phyloP scores from a whole-genome alignment of 768 basidiomycete genomes.

The Podaxis sp. region DNA sequence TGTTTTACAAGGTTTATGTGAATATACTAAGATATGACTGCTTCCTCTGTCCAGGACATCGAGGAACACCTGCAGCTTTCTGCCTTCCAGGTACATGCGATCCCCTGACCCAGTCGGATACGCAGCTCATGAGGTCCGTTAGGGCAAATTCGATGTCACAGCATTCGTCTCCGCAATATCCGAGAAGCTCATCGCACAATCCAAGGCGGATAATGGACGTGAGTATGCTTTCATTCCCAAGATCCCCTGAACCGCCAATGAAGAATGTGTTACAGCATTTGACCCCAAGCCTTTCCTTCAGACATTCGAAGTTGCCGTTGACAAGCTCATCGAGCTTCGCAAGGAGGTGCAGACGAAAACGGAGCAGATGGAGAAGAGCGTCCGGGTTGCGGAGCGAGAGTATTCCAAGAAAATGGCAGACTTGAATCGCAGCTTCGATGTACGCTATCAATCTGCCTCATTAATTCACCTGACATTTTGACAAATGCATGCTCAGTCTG shows the following conservation, averaged over 20 bases:
- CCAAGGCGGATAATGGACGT: constrained; percentile 83
- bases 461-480: not conserved
- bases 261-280: constrained; percentile 58
- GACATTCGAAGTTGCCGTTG: constrained; percentile 89
- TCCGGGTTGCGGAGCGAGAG: constrained; percentile 83
- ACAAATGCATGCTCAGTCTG: constrained; percentile 48
- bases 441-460: constrained; percentile 27
- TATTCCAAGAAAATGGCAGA: constrained; percentile 95
- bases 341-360: constrained; percentile 89
- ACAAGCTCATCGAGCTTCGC: constrained; percentile 79
- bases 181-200: constrained; percentile 83
- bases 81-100: constrained; percentile 47
- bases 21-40: constrained; percentile 5
- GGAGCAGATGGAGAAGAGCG: constrained; percentile 89
- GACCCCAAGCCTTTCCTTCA: constrained; percentile 90
- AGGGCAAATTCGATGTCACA: constrained; percentile 91
- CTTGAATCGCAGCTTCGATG: constrained; percentile 91
- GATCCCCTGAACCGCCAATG: not conserved
- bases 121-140: constrained; percentile 7
- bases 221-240: constrained; percentile 14
- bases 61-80: constrained; percentile 49
- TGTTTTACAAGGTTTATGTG: not conserved
- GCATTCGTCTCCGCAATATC: constrained; percentile 84
- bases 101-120: not conserved
- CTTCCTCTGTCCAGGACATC: constrained; percentile 21